Conservation (phyloP, 169 alveolate species). For the Pseudocohnilembus persalinus region DNA sequence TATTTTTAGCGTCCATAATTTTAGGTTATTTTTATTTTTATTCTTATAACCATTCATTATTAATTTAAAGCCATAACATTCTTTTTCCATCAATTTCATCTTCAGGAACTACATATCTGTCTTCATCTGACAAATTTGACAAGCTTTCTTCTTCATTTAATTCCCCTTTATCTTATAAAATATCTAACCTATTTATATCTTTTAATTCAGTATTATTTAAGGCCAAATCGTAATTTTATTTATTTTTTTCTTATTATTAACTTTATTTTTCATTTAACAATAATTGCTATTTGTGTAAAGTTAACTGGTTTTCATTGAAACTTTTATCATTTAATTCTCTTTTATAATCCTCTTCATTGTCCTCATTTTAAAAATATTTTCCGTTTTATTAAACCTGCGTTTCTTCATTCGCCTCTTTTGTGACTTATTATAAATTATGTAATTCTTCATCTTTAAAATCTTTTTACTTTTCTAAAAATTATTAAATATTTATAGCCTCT, state of each 20-base stretch:
- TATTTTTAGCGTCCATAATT: slow-evolving; percentile 5
- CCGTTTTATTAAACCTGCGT: no score
- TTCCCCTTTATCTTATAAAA: not conserved
- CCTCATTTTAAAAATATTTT: no score
- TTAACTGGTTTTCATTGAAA: no score
- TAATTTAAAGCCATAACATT: slow-evolving; percentile 75
- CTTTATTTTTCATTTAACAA: not conserved
- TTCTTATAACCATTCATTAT: slow-evolving; percentile 69
- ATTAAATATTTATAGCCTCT: not conserved
- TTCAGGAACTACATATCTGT: slow-evolving; percentile 65
- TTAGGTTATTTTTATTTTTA: slow-evolving; percentile 16
- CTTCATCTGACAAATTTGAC: slow-evolving; percentile 67
- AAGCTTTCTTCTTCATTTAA: slow-evolving; percentile 49
- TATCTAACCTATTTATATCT: not conserved
- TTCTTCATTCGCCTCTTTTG: no score
- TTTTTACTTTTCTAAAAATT: no score
- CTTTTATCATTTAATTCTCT: no score
- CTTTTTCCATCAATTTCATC: slow-evolving; percentile 68
- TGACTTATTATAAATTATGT: not conserved
- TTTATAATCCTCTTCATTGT: no score
- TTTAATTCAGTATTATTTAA: slow-evolving; percentile 5
- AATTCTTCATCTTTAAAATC: not conserved
- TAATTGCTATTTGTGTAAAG: not conserved
- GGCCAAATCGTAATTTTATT: slow-evolving; percentile 2
- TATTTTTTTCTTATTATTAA: not conserved